Evolutionary conservation across 1,139 yeast genomes (phyloP).

Genomic region (Geotrichum carabidarum): DNA sequence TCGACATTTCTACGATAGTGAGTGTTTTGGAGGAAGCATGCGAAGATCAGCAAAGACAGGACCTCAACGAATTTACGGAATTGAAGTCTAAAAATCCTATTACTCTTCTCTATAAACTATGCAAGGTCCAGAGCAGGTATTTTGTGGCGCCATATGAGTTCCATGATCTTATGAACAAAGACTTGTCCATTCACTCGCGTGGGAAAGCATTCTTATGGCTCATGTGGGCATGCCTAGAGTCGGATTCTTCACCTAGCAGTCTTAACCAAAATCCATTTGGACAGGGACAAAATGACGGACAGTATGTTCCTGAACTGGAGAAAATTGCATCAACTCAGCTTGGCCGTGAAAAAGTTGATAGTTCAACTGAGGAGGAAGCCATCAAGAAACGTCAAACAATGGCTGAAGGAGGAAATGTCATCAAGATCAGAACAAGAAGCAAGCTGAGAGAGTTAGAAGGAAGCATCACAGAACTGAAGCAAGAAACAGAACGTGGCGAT

Average conservation of each 20-base stretch:
- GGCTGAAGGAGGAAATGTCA: no score
- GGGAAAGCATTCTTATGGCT: slow-evolving; percentile 79
- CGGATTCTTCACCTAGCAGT: slow-evolving; percentile 52
- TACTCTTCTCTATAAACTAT: slow-evolving; percentile 65
- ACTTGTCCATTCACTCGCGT: slow-evolving; percentile 53
- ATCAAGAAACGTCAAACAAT: no score
- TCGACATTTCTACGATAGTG: slow-evolving; percentile 91
- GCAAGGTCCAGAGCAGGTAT: slow-evolving; percentile 43
- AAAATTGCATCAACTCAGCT: slow-evolving; percentile 41
- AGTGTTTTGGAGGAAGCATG: slow-evolving; percentile 79
- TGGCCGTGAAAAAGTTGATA: slow-evolving; percentile 57
- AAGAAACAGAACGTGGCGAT: no score
- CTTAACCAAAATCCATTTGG: slow-evolving; percentile 64
- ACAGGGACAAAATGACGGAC: slow-evolving; percentile 29
- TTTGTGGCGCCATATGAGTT: slow-evolving; percentile 43
- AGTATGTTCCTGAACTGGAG: slow-evolving; percentile 17
- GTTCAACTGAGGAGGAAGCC: slow-evolving; percentile 59
- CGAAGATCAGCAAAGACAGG: slow-evolving; percentile 52
- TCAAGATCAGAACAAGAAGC: no score
- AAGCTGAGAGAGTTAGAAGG: no score
- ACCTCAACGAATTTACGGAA: slow-evolving; percentile 40
- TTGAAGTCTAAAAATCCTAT: slow-evolving; percentile 60
- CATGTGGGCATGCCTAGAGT: slow-evolving; percentile 47
- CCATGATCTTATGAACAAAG: slow-evolving; percentile 58
- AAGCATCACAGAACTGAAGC: no score